These are phyloP conservation scores for Mycosphaerella sp. DNA, from an alignment of 2,329 filamentous ascomycete genomes.

Conservation along the genomic window DNA sequence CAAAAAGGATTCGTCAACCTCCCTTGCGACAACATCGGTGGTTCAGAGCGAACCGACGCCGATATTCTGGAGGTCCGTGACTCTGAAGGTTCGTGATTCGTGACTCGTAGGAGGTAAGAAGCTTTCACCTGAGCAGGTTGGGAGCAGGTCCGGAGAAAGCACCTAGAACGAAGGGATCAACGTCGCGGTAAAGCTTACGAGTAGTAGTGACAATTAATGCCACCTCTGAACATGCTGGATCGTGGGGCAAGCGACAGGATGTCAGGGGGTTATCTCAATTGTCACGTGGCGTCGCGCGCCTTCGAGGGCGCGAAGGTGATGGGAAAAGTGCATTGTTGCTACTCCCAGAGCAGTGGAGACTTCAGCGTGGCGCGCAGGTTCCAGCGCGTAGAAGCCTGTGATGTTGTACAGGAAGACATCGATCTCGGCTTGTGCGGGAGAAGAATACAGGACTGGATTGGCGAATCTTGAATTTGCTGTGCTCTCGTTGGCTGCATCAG, in stretches of 20 bases:
- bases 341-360: neutral
- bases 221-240: neutral
- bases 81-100: neutral
- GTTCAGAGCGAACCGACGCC: neutral
- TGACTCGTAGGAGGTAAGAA: neutral
- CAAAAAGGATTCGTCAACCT: neutral
- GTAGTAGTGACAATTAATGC: neutral
- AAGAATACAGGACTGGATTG: too few relatives aligned
- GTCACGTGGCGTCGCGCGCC: neutral
- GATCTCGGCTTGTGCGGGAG: too few relatives aligned
- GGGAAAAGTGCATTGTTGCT: neutral
- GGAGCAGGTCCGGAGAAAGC: slow-evolving; percentile 1
- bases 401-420: too few relatives aligned
- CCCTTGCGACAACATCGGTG: neutral
- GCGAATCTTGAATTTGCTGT: neutral
- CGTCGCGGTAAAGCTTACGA: neutral
- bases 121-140: too few relatives aligned
- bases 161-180: neutral
- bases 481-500: neutral
- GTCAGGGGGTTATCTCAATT: neutral
- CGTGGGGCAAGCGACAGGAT: too few relatives aligned
- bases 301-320: neutral
- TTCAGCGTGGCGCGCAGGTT: neutral
- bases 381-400: neutral
- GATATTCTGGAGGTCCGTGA: neutral